A percentile compares a stretch with the other conserved stretches of the same genome.
phyloP scores from a whole-genome alignment of 495 filamentous ascomycete species.

The Mycothermus thermophilus region DNA sequence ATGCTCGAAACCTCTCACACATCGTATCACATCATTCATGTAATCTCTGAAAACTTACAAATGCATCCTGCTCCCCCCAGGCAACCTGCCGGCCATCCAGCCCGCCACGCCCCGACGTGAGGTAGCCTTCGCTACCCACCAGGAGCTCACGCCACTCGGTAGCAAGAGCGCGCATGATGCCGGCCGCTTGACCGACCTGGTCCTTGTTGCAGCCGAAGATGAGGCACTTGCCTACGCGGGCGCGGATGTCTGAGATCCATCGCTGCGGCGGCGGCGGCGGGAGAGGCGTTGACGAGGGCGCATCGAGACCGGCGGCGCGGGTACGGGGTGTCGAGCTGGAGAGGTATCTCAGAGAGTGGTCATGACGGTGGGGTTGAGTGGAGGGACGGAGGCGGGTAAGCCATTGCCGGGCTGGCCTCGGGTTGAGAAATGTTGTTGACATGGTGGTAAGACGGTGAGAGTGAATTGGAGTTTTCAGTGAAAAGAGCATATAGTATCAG shows the following conservation, averaged over 20 bases:
- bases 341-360: no score
- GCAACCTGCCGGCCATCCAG: conserved; percentile 59
- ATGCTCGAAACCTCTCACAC: no score
- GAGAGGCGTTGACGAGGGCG: conserved; percentile 4
- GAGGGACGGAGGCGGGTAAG: no score
- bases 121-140: conserved; percentile 68
- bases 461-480: no score
- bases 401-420: no score
- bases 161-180: conserved; percentile 46
- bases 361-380: no score
- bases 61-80: conserved; percentile 78
- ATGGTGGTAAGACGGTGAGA: background rate
- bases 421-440: no score
- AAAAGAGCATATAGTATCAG: no score
- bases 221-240: conserved; percentile 70
- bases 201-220: conserved; percentile 51
- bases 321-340: background rate
- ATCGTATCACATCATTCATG: no score
- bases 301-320: conserved; percentile 2
- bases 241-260: conserved; percentile 66
- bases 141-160: conserved; percentile 65
- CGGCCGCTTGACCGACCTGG: conserved; percentile 49
- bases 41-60: no score
- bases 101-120: conserved; percentile 53
- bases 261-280: conserved; percentile 27